Base-by-base conservation (phyloP, 2,329 filamentous ascomycete genomes). In the Coleophoma cylindrospora region DNA sequence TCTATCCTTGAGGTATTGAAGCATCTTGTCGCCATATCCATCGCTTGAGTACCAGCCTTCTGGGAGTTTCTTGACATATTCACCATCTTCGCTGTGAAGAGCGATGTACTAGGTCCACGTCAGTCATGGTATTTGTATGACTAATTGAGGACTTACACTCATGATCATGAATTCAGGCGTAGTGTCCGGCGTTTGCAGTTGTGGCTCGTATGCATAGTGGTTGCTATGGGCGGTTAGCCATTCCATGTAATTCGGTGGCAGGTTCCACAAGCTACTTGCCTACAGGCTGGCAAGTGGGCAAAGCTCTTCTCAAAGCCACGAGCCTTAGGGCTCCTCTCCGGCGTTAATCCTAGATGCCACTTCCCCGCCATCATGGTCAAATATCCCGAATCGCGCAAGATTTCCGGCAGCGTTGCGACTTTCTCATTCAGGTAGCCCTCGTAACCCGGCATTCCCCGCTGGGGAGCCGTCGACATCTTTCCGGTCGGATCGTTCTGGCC, bases 311-410 rank as follows among this genome's bases (percentile, higher is more conserved):
- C 74, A 54, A 81, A 81, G 1, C 77, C 77, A 15, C 77, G 70
- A 13, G 71, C 70, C 68, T 54, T 79, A 71, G 77, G 14, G 77
- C 44, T 48, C 12, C 40, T 27, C 7, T 54, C 51, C 17, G 65
- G 1, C 74, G 74, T 22, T 76, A 66, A 61, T 77, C 75, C 76
- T 74, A 80, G 58, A 79, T 80, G 0, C 76, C 77, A 80, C 58
- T 81, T 80, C 0, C 77, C 76, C 11, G 73, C 65, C 70, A 80
- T 77, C 3, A 79, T 54, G 8, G 77, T 80, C 33, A 74, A 66
- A 57, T 80, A 80, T 14, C 75, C 77, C 4, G 66, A 69, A 51
- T 79, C 76, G 14, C 66, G 70, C 5, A 80, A 63, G 3, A 80
- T 62, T 55, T 80, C 75, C 1, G 75, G 74, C 13, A 80, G 61